phyloP scores from a whole-genome alignment of 2,329 filamentous ascomycete genomes.

The Paecilomyces sp. region DNA sequence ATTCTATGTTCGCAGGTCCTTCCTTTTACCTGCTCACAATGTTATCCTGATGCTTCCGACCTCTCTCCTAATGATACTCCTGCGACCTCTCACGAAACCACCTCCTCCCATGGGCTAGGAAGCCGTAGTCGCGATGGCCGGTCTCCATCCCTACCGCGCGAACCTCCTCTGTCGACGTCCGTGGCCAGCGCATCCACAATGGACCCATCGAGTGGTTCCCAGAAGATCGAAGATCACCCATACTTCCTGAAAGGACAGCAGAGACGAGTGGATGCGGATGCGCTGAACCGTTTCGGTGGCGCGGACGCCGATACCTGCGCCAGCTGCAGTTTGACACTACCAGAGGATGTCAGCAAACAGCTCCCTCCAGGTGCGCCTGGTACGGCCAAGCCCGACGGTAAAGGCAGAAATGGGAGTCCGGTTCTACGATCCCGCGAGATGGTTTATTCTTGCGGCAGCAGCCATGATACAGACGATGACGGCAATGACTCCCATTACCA shows the following conservation, averaged over 20 bases:
- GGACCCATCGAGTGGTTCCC: slow-evolving; percentile 7
- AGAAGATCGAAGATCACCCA: slow-evolving; percentile 43
- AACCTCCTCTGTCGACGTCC: slow-evolving; percentile 17
- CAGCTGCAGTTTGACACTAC: slow-evolving; percentile 50
- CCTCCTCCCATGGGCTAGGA: slow-evolving; percentile 18
- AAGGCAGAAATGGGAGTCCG: slow-evolving; percentile 45
- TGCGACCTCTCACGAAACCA: slow-evolving; percentile 22
- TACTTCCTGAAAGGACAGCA: slow-evolving; percentile 40
- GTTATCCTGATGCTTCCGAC: slow-evolving; percentile 35
- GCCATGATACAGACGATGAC: slow-evolving; percentile 30
- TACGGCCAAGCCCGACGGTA: slow-evolving; percentile 42
- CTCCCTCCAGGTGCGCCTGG: slow-evolving; percentile 48
- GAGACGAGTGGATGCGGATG: slow-evolving; percentile 38
- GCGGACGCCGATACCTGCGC: slow-evolving; percentile 49
- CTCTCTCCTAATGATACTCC: slow-evolving; percentile 36
- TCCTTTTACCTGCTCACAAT: slow-evolving; percentile 48
- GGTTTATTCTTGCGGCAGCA: slow-evolving; percentile 44
- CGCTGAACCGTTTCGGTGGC: slow-evolving; percentile 32
- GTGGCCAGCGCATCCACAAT: slow-evolving; percentile 17
- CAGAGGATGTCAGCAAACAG: slow-evolving; percentile 47
- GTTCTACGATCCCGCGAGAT: slow-evolving; percentile 49
- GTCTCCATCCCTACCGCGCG: slow-evolving; percentile 9
- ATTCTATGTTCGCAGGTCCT: slow-evolving; percentile 56
- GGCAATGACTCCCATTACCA: slow-evolving; percentile 26
- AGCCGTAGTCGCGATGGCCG: slow-evolving; percentile 10